Evolutionary conservation across 1,139 yeast species (phyloP).

Genomic region (Magnusiomyces tetraspermus): DNA sequence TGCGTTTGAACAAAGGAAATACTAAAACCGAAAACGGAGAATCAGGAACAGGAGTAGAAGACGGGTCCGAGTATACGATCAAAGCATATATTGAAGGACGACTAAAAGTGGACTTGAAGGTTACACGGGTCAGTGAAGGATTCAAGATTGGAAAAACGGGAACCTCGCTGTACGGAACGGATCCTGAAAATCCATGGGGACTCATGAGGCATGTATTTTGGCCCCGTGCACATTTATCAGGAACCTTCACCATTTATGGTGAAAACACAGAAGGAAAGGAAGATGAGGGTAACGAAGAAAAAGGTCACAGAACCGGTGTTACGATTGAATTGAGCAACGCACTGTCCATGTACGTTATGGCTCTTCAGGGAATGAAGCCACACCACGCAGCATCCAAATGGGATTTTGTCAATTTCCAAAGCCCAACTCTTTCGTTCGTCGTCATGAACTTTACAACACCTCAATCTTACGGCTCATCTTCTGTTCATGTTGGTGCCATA

Average conservation of each 20-base stretch:
- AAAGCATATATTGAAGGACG: no score
- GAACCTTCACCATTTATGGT: conserved; percentile 42
- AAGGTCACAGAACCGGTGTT: no score
- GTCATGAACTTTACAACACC: conserved; percentile 97
- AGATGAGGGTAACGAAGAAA: no score
- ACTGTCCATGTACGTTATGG: conserved; percentile 83
- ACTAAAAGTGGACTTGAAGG: conserved; percentile 82
- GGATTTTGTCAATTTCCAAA: conserved; percentile 89
- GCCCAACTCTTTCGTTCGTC: conserved; percentile 60
- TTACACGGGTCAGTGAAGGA: no score
- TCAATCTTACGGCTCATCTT: conserved; percentile 70
- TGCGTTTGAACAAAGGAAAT: conserved; percentile 51
- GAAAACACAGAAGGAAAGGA: conserved; percentile 34
- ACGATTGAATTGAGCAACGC: no score
- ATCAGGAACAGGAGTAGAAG: conserved; percentile 42
- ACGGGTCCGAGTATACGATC: conserved; percentile 81
- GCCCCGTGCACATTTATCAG: conserved; percentile 75
- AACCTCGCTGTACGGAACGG: no score
- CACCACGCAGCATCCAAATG: conserved; percentile 96
- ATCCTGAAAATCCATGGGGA: conserved; percentile 85
- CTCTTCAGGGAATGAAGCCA: conserved; percentile 98
- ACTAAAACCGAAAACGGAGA: conserved; percentile 62
- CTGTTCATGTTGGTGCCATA: conserved; percentile 70
- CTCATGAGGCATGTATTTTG: conserved; percentile 91
- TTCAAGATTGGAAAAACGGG: no score